Evolutionary conservation across 192 early-diverging fungal genomes (phyloP).

Genomic region (Entomortierella lignicola): DNA sequence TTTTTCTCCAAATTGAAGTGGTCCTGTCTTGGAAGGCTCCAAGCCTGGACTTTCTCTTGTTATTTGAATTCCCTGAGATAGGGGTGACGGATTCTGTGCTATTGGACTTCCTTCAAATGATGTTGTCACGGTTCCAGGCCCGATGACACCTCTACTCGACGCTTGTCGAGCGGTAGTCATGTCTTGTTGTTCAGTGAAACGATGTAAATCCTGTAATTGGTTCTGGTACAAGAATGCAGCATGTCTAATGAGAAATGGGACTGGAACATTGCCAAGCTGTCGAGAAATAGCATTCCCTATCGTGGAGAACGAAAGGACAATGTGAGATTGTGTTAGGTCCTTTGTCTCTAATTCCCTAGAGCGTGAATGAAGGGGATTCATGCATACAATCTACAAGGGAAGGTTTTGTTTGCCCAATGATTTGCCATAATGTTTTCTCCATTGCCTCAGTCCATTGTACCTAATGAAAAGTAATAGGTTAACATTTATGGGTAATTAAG

Average conservation of each 20-base stretch:
- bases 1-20: background rate
- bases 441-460: conserved; percentile 70
- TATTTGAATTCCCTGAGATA: background rate
- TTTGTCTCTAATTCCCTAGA: no score
- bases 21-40: background rate
- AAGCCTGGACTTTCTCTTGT: background rate
- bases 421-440: conserved; percentile 68
- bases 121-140: conserved; percentile 11
- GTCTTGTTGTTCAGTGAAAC: conserved; percentile 42
- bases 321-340: no score
- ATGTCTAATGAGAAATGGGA: conserved; percentile 63
- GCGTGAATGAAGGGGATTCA: background rate
- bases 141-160: conserved; percentile 5
- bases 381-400: conserved; percentile 63
- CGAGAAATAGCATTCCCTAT: conserved; percentile 66
- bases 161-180: background rate
- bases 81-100: background rate
- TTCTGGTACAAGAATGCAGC: conserved; percentile 67
- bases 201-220: conserved; percentile 59
- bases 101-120: background rate
- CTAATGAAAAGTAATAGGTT: conserved; percentile 23
- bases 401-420: conserved; percentile 63
- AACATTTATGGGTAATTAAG: background rate
- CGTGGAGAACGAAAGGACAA: no score
- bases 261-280: conserved; percentile 61